phyloP scores from a whole-genome alignment of 1,139 yeast species.

The Geotrichum carabidarum region DNA sequence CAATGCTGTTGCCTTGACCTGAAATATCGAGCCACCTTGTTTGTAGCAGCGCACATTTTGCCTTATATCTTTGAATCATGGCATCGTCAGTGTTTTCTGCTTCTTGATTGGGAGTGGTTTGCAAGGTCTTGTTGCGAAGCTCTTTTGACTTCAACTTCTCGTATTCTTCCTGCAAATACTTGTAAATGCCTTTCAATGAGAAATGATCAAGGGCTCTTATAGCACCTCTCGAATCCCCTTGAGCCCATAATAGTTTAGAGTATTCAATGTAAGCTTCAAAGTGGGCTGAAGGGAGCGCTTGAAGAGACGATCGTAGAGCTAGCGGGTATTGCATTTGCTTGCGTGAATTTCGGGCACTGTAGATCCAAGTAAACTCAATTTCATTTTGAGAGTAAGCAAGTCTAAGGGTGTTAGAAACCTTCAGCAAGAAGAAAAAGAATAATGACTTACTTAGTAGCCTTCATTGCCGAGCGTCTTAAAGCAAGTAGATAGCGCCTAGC shows the following conservation, averaged over 20 bases:
- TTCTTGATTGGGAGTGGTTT: not conserved
- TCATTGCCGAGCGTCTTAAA: constrained; percentile 46
- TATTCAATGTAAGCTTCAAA: constrained; percentile 67
- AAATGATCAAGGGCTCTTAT: constrained; percentile 56
- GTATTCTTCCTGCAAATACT: constrained; percentile 14
- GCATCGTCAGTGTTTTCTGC: constrained; percentile 1
- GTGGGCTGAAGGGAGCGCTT: constrained; percentile 50
- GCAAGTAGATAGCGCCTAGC: constrained; percentile 38
- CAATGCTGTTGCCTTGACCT: constrained; percentile 74
- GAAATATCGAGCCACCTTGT: constrained; percentile 88
- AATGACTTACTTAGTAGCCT: constrained; percentile 22
- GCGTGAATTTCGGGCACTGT: constrained; percentile 63
- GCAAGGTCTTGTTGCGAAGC: constrained; percentile 5
- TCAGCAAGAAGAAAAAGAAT: not conserved
- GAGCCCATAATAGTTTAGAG: constrained; percentile 82
- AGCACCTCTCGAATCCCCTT: constrained; percentile 86
- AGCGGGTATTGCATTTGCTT: constrained; percentile 65
- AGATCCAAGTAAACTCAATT: constrained; percentile 51
- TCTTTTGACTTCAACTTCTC: not conserved
- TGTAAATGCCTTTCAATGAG: constrained; percentile 30
- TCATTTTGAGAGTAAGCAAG: constrained; percentile 39
- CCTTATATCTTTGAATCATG: constrained; percentile 22
- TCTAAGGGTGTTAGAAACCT: constrained; percentile 32
- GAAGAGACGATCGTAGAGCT: constrained; percentile 67
- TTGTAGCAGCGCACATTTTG: constrained; percentile 54